Evolutionary conservation across 768 basidiomycete species (phyloP).

Genomic region (Dioszegia hungarica): DNA sequence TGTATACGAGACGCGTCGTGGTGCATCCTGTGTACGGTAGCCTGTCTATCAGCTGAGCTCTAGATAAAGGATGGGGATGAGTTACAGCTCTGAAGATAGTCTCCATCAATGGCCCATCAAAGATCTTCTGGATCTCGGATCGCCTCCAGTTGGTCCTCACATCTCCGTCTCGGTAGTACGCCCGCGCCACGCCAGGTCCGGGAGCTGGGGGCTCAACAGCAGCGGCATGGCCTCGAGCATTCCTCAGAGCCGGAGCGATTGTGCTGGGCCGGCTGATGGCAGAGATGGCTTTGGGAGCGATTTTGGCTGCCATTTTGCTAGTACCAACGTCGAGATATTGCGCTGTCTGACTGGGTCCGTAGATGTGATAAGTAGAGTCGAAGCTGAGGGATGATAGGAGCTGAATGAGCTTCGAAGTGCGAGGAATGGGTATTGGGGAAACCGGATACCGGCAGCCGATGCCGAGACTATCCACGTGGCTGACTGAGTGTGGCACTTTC

Average conservation of each 20-base stretch:
- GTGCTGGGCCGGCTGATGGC: slow-evolving; percentile 10
- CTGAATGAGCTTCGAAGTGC: too few relatives aligned
- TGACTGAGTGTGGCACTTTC: too few relatives aligned
- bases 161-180: slow-evolving; percentile 34
- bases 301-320: not conserved
- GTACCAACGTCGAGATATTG: too few relatives aligned
- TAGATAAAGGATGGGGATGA: not conserved
- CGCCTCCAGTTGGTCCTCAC: slow-evolving; percentile 67
- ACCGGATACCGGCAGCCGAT: too few relatives aligned
- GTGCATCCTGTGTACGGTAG: slow-evolving; percentile 73
- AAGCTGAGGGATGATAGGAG: too few relatives aligned
- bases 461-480: too few relatives aligned
- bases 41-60: slow-evolving; percentile 24
- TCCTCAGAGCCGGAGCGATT: slow-evolving; percentile 13
- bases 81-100: slow-evolving; percentile 74
- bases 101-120: slow-evolving; percentile 77
- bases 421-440: too few relatives aligned
- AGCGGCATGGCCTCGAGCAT: slow-evolving; percentile 32
- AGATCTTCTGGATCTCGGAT: slow-evolving; percentile 76
- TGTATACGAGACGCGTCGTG: slow-evolving; percentile 89
- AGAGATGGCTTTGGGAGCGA: slow-evolving; percentile 3
- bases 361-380: too few relatives aligned
- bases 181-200: slow-evolving; percentile 3
- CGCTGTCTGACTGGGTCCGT: too few relatives aligned
- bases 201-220: slow-evolving; percentile 29